These are phyloP conservation scores for Cladosporium colombiae DNA, from an alignment of 2,329 filamentous ascomycete species.

Conservation along the genomic window DNA sequence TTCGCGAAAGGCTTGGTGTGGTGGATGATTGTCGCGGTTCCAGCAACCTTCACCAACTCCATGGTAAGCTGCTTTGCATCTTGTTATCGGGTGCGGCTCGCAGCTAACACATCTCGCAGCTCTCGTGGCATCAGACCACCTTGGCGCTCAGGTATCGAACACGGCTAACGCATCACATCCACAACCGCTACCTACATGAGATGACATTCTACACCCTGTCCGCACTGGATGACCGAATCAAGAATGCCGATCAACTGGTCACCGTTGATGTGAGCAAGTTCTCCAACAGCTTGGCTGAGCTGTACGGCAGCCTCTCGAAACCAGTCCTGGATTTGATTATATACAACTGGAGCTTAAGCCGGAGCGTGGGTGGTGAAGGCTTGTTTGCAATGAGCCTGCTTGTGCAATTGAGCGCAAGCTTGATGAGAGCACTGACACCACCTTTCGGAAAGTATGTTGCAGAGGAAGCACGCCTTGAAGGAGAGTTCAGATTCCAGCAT, in stretches of 20 bases:
- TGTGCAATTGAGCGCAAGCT: conserved; percentile 86
- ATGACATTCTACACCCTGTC: conserved; percentile 98
- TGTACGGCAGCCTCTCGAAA: conserved; percentile 96
- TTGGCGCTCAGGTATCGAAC: conserved; percentile 91
- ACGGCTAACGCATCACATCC: conserved; percentile 88
- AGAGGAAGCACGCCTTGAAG: conserved; percentile 90
- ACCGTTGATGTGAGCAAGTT: conserved; percentile 96
- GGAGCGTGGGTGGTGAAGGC: conserved; percentile 93
- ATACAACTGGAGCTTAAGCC: conserved; percentile 91
- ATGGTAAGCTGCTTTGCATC: conserved; percentile 65
- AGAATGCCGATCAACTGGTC: conserved; percentile 96
- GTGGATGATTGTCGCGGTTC: conserved; percentile 98
- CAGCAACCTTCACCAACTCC: conserved; percentile 96
- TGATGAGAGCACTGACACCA: conserved; percentile 92
- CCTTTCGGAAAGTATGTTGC: conserved; percentile 98
- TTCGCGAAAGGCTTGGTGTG: conserved; percentile 86
- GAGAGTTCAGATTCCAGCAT: conserved; percentile 95
- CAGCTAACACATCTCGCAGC: conserved; percentile 49
- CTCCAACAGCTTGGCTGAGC: conserved; percentile 87
- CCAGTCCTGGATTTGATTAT: conserved; percentile 93
- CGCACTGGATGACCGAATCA: conserved; percentile 93
- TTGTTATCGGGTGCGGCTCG: not conserved
- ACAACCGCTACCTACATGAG: conserved; percentile 93
- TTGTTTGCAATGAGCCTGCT: conserved; percentile 93
- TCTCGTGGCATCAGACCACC: conserved; percentile 96